Evolutionary conservation across 306 rosid species (phyloP).

Genomic region (Vachellia pachyceras): DNA sequence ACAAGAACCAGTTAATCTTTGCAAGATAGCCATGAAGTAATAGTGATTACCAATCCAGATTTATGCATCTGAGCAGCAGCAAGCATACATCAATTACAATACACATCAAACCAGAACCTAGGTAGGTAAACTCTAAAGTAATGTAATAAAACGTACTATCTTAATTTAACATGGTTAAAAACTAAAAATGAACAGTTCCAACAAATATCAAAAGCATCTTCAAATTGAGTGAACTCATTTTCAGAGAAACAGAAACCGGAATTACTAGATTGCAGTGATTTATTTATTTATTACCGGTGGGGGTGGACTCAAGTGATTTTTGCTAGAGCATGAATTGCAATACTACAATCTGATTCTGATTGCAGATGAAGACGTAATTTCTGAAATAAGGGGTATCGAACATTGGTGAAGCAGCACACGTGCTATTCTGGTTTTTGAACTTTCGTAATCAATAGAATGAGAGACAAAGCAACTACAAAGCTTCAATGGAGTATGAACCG

Average conservation of each 20-base stretch:
- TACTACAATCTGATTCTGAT: neutral
- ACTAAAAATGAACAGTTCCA: neutral
- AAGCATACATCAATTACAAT: constrained; percentile 15
- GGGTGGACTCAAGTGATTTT: constrained; percentile 4
- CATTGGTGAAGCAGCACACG: neutral
- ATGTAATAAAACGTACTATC: constrained; percentile 8
- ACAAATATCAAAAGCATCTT: constrained; percentile 12
- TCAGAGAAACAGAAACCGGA: neutral
- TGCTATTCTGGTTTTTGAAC: neutral
- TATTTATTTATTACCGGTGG: neutral
- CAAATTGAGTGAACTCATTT: neutral
- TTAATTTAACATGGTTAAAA: constrained; percentile 25
- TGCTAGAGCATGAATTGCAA: constrained; percentile 2
- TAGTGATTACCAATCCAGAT: constrained; percentile 12
- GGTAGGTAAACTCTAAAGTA: constrained; percentile 34
- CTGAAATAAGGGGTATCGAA: neutral
- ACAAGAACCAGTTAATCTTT: constrained; percentile 63
- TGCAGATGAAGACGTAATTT: neutral
- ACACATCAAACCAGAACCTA: constrained; percentile 30
- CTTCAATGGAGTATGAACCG: neutral
- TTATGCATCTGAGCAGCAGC: constrained; percentile 24
- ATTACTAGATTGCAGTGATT: neutral
- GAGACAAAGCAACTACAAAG: constrained; percentile 12
- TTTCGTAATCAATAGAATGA: neutral
- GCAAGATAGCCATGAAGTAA: constrained; percentile 30